Percentiles rank a stretch among this genome's conserved stretches.
phyloP scores from a whole-genome alignment of 306 rosid genomes.

The Medicago arabica region DNA sequence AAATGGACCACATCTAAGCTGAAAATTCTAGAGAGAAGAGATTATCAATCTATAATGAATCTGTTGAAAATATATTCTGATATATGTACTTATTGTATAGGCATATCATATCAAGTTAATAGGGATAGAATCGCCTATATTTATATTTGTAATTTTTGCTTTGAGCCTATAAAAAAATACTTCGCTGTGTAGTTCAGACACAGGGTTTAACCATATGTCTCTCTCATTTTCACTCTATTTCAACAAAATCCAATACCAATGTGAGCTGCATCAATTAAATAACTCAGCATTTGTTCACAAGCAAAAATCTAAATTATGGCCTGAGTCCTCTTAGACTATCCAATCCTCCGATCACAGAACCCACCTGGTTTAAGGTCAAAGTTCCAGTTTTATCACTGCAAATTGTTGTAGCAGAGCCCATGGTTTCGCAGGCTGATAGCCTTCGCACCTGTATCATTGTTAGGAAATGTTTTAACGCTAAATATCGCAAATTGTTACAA shows the following conservation, averaged over 20 bases:
- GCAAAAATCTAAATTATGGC: constrained; percentile 13
- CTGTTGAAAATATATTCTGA: not conserved
- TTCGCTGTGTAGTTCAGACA: not conserved
- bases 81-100: not conserved
- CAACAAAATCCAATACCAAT: constrained; percentile 21
- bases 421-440: constrained; percentile 93
- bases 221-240: constrained; percentile 3
- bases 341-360: constrained; percentile 1
- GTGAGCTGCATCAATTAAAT: not conserved
- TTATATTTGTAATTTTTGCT: not conserved
- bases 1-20: constrained; percentile 15
- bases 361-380: constrained; percentile 83
- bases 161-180: not conserved
- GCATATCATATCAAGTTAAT: not conserved
- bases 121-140: not conserved
- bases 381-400: constrained; percentile 98
- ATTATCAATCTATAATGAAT: constrained; percentile 9
- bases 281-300: constrained; percentile 28
- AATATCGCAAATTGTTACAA: not conserved
- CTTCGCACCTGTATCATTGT: constrained; percentile 80
- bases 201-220: not conserved
- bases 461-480: constrained; percentile 22
- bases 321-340: constrained; percentile 9
- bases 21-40: constrained; percentile 25
- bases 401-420: constrained; percentile 96